Conservation (phyloP, 2,329 filamentous ascomycete species). For the Parastagonospora avenae region DNA sequence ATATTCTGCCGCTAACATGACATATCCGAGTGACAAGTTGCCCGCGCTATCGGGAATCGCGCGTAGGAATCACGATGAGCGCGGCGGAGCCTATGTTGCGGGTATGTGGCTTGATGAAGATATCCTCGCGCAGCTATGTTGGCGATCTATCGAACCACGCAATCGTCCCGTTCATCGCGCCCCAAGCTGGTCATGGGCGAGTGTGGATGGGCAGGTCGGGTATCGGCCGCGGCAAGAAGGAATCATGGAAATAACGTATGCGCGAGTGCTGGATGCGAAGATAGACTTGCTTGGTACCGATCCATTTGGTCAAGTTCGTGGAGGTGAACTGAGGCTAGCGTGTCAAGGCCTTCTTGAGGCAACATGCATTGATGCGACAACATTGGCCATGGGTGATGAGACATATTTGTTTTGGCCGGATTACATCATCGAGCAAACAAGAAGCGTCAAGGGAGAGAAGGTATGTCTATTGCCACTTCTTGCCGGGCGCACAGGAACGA, state of each 20-base stretch:
- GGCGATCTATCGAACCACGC: too few relatives aligned
- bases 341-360: too few relatives aligned
- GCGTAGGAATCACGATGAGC: neutral
- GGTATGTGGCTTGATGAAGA: neutral
- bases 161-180: neutral
- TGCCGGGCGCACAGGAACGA: too few relatives aligned
- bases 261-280: neutral
- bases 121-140: neutral
- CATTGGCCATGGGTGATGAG: too few relatives aligned
- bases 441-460: too few relatives aligned
- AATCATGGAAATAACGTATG: neutral
- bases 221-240: neutral
- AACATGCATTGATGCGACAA: too few relatives aligned
- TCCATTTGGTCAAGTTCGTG: neutral
- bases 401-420: too few relatives aligned
- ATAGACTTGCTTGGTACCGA: neutral
- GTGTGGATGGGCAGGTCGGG: neutral
- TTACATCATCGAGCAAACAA: too few relatives aligned
- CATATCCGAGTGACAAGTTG: neutral
- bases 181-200: neutral
- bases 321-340: too few relatives aligned
- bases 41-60: neutral
- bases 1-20: neutral
- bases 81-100: neutral
- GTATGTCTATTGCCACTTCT: too few relatives aligned